Percentiles rank a stretch among this genome's conserved stretches.
Conservation (phyloP, 2,329 filamentous ascomycete genomes). For the Xylaria digitata region DNA sequence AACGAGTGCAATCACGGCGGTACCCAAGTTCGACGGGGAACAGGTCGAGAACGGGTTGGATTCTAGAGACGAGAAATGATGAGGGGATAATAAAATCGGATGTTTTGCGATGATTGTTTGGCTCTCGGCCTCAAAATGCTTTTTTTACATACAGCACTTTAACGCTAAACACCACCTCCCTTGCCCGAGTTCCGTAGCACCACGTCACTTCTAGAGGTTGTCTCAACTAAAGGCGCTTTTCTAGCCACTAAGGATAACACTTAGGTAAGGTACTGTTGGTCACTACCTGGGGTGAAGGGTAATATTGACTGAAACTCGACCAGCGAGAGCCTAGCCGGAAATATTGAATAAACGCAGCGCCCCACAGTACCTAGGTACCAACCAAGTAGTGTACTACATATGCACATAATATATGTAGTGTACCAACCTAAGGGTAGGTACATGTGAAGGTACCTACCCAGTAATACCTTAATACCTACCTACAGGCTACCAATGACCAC, state of each 20-base stretch:
- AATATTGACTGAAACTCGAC: too few species aligned
- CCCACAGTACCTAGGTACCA: background rate
- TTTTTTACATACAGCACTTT: conserved; percentile 19
- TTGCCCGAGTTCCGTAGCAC: conserved; percentile 13
- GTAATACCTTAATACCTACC: too few species aligned
- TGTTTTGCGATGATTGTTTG: conserved; percentile 26
- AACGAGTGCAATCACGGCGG: background rate
- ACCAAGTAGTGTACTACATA: too few species aligned
- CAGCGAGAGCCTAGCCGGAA: too few species aligned
- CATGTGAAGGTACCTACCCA: background rate
- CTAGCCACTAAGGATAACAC: background rate
- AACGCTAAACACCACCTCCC: conserved; percentile 21
- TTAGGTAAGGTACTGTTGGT: too few species aligned
- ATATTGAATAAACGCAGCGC: too few species aligned
- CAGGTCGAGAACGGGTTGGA: background rate
- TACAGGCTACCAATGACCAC: too few species aligned
- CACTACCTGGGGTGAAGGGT: too few species aligned
- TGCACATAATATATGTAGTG: too few species aligned
- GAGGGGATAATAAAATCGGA: conserved; percentile 17
- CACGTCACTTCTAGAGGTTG: conserved; percentile 30
- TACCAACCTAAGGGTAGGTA: background rate
- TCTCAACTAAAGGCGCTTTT: background rate
- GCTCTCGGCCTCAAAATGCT: conserved; percentile 16
- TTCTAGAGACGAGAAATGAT: conserved; percentile 3
- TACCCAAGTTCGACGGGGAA: background rate